These are phyloP conservation scores for Boletus sp. DNA, from an alignment of 768 basidiomycete genomes.

Conservation along the genomic window DNA sequence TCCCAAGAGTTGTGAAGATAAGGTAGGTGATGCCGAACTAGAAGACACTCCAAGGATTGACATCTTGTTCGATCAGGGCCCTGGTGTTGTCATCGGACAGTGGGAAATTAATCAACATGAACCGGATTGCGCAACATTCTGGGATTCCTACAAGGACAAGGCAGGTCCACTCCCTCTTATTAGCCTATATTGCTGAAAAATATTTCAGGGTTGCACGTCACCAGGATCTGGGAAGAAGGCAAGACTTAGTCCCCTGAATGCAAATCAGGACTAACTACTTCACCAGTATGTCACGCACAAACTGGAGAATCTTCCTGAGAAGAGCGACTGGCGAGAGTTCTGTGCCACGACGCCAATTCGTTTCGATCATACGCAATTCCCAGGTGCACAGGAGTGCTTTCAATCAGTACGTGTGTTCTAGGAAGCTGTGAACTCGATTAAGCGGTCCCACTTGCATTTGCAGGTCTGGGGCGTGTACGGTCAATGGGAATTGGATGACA, in stretches of 20 bases:
- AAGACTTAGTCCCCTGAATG: neutral
- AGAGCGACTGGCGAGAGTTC: slow-evolving; percentile 32
- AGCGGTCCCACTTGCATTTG: neutral
- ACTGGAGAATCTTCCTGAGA: slow-evolving; percentile 24
- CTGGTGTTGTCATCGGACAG: slow-evolving; percentile 23
- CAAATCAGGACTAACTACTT: neutral
- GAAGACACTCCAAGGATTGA: neutral
- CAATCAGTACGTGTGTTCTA: slow-evolving; percentile 6
- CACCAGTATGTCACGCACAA: slow-evolving; percentile 27
- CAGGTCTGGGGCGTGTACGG: slow-evolving; percentile 24
- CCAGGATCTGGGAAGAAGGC: slow-evolving; percentile 24
- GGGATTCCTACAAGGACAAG: slow-evolving; percentile 27
- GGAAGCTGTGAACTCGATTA: neutral
- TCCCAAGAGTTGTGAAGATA: slow-evolving; percentile 26
- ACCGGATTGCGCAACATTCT: slow-evolving; percentile 28
- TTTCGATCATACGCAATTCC: slow-evolving; percentile 25
- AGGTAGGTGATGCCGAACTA: slow-evolving; percentile 5
- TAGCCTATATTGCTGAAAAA: neutral
- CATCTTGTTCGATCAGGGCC: neutral
- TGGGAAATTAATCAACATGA: slow-evolving; percentile 28
- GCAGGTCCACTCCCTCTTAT: slow-evolving; percentile 1
- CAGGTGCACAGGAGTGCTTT: slow-evolving; percentile 17
- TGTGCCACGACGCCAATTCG: slow-evolving; percentile 34
- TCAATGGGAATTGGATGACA: slow-evolving; percentile 27
- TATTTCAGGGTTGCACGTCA: slow-evolving; percentile 23